These are phyloP conservation scores for Orbilia javanica DNA, from an alignment of 2,329 filamentous ascomycete species.

Conservation along the genomic window DNA sequence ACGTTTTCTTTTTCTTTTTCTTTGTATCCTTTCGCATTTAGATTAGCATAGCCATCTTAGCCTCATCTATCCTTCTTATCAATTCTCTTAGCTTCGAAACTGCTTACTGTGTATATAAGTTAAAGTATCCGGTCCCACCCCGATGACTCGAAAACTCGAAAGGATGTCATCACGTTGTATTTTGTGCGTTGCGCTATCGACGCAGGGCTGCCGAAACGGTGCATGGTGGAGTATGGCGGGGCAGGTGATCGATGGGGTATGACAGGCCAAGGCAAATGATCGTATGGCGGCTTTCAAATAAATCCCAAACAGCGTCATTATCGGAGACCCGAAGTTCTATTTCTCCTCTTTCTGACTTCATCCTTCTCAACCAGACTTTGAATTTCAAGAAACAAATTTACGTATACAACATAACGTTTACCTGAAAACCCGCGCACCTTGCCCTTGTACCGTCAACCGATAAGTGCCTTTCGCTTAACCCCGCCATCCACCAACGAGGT, in stretches of 20 bases:
- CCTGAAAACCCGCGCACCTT: neutral
- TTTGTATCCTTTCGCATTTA: neutral
- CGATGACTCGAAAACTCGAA: neutral
- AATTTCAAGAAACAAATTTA: conserved; percentile 2
- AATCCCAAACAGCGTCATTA: neutral
- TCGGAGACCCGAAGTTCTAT: neutral
- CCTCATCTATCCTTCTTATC: neutral
- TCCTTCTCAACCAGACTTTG: neutral
- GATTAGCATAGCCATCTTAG: neutral
- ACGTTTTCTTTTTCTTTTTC: neutral
- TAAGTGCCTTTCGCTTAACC: conserved; percentile 44
- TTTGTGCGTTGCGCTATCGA: conserved; percentile 32
- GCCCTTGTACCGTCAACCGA: conserved; percentile 35
- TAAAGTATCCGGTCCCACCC: too few species aligned
- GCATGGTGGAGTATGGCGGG: conserved; percentile 7
- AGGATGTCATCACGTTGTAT: conserved; percentile 8
- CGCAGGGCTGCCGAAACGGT: neutral
- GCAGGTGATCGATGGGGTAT: conserved; percentile 35
- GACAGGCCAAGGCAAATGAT: conserved; percentile 40
- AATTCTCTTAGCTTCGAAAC: neutral
- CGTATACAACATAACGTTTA: too few species aligned
- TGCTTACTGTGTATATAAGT: too few species aligned
- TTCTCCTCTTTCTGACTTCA: neutral
- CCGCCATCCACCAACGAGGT: conserved; percentile 26
- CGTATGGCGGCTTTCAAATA: conserved; percentile 13